Evolutionary conservation across 495 filamentous ascomycete species (phyloP), one percentile per base, ranked within the genome.

Genomic region (Astrothelium subdiscretum): DNA sequence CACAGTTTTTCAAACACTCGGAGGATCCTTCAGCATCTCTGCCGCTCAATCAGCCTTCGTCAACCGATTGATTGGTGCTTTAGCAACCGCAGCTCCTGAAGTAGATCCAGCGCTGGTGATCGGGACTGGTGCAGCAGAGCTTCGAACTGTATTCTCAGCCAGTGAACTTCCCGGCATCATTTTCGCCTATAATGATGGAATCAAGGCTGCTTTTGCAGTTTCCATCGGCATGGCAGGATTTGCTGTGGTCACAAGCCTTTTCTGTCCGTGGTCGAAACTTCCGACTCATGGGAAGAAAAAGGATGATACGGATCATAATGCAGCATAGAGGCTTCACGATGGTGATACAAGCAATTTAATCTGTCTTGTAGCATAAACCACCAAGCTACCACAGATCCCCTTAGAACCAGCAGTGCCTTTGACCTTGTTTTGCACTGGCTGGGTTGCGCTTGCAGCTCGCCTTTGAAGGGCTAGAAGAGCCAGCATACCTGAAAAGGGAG

Each of bases 181-280:
- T 26, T 40, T 67, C 1, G 81, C 80, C 6, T 89, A 88, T 71
- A 83, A 84, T 79, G 67, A 62, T 1, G 84, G 82, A 6, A 63
- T 88, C 59, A 79, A 78, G 66, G 72, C 72, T 15, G 69, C 78
- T 1, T 79, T 77, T 60, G 71, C 73, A 0, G 63, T 82, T 24
- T 65, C 73, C 5, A 72, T 79, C 40, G 79, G 42, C 42, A 48
- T 48, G 42, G 42, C 42, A 18, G 42, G 42, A 48, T 48, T 20
- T 48, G 42, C 42, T 48, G 42, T 48, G 42, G 42, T 48, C 42
- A n/a, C 20, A 48, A 48, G 42, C 42, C 42, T 48, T 48, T 48
- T 48, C 42, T 48, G 42, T 48, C 42, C 42, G 42, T 48, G 42
- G 42, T 48, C 42, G 42, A 48, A n/a, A 48, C 42, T 48, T 48